Conservation (phyloP, 1,139 yeast genomes). For the Geotrichum bryndzae region DNA sequence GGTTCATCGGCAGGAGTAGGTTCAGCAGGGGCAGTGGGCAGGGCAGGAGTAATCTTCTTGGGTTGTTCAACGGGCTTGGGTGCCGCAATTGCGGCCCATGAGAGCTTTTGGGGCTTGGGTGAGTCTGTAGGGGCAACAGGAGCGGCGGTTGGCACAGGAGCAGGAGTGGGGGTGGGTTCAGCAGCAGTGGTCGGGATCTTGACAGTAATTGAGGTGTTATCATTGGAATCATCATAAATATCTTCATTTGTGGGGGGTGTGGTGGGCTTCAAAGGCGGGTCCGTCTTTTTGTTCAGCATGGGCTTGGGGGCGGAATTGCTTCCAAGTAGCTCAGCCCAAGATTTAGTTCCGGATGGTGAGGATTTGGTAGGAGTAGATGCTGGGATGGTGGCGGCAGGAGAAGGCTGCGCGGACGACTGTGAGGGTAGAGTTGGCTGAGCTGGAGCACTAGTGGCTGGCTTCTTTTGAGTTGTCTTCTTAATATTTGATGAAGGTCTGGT, state of each 20-base stretch:
- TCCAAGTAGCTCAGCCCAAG: slow-evolving; percentile 28
- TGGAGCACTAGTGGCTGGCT: slow-evolving; percentile 13
- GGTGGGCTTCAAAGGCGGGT: slow-evolving; percentile 11
- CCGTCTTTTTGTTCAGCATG: slow-evolving; percentile 7
- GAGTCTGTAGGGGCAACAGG: not conserved
- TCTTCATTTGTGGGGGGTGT: slow-evolving; percentile 13
- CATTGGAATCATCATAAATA: slow-evolving; percentile 7
- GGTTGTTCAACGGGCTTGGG: slow-evolving; percentile 27
- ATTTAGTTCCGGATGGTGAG: slow-evolving; percentile 17
- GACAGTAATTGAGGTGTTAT: slow-evolving; percentile 11
- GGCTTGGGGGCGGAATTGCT: slow-evolving; percentile 14
- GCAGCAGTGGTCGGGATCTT: slow-evolving; percentile 15
- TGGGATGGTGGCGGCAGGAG: slow-evolving; percentile 23
- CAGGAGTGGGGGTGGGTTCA: slow-evolving; percentile 19
- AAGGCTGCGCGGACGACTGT: not conserved
- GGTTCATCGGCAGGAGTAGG: not conserved
- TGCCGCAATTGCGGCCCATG: slow-evolving; percentile 42
- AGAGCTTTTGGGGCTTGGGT: slow-evolving; percentile 15
- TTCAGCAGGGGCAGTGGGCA: not conserved
- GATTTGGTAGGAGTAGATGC: slow-evolving; percentile 20
- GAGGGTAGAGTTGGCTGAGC: slow-evolving; percentile 19
- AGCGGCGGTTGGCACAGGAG: slow-evolving; percentile 1
- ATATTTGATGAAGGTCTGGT: not conserved
- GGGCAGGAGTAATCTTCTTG: slow-evolving; percentile 5
- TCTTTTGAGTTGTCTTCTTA: not conserved